Evolutionary conservation across 139 green algal species (phyloP).

Genomic region (Coccomyxa sp.): DNA sequence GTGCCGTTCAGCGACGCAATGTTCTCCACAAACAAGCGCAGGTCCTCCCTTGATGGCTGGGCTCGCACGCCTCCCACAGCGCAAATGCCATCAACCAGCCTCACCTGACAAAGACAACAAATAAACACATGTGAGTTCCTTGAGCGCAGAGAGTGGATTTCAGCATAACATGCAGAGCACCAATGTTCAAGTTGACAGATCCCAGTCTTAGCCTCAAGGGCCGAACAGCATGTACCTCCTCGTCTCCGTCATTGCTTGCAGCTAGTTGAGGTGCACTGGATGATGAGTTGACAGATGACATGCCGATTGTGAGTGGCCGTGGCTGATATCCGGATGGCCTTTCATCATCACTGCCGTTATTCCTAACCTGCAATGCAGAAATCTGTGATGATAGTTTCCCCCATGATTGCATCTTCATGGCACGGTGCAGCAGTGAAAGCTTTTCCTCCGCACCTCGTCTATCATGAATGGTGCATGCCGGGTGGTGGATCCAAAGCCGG

Average conservation of each 20-base stretch:
- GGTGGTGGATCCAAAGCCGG: background rate
- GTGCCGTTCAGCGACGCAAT: slow-evolving; percentile 53
- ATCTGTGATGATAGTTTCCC: no score
- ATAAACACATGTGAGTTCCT: background rate
- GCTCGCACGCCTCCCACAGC: slow-evolving; percentile 57
- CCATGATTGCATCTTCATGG: no score
- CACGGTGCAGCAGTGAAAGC: no score
- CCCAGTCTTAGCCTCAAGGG: no score
- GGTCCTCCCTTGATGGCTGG: slow-evolving; percentile 47
- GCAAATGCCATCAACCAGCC: slow-evolving; percentile 55
- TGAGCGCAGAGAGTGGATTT: no score
- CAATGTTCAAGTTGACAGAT: no score
- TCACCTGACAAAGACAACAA: slow-evolving; percentile 26
- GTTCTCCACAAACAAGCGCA: slow-evolving; percentile 64
- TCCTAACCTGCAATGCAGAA: no score
- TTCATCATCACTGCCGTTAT: background rate
- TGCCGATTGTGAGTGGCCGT: background rate
- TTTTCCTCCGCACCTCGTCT: slow-evolving; percentile 9
- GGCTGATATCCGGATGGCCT: background rate
- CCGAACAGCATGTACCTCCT: background rate
- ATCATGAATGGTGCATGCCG: slow-evolving; percentile 1
- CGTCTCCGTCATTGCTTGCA: background rate
- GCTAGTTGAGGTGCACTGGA: background rate
- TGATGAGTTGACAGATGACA: background rate
- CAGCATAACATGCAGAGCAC: no score